A percentile compares a stretch with the other conserved stretches of the same genome.
These are phyloP conservation scores for Salvia splendens DNA, from an alignment of 257 asterid genomes.

Conservation along the genomic window DNA sequence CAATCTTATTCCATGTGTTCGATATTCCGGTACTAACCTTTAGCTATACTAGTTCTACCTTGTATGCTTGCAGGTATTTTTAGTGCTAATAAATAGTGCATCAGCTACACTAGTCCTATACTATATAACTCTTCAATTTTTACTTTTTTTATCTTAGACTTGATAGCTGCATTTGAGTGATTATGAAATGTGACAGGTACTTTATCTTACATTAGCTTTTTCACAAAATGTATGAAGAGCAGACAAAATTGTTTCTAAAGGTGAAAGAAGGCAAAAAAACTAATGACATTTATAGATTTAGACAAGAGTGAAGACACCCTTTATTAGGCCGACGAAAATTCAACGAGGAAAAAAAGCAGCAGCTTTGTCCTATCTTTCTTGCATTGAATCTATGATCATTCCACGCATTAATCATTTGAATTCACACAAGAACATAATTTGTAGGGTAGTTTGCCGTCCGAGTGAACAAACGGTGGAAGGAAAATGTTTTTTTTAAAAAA, in stretches of 20 bases:
- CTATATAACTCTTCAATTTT: not conserved
- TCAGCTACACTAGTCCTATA: constrained; percentile 9
- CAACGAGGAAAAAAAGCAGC: not conserved
- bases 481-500: too few species aligned
- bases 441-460: too few species aligned
- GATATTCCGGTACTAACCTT: too few species aligned
- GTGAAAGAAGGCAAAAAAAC: not conserved
- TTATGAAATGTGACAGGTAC: constrained; percentile 23
- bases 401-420: not conserved
- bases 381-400: not conserved
- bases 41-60: too few species aligned
- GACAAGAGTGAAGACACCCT: not conserved
- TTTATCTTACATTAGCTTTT: constrained; percentile 21
- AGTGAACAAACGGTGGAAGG: too few species aligned
- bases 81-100: too few species aligned
- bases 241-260: constrained; percentile 22
- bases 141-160: constrained; percentile 6
- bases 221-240: constrained; percentile 1
- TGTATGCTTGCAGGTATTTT: too few species aligned
- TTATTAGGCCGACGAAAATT: constrained; percentile 20
- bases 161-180: constrained; percentile 23
- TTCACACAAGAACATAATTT: too few species aligned
- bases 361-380: constrained; percentile 9
- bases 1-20: too few species aligned
- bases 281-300: not conserved